Base-by-base conservation (phyloP, 352 stramenopile genomes). In the Globisporangium alternatum region DNA sequence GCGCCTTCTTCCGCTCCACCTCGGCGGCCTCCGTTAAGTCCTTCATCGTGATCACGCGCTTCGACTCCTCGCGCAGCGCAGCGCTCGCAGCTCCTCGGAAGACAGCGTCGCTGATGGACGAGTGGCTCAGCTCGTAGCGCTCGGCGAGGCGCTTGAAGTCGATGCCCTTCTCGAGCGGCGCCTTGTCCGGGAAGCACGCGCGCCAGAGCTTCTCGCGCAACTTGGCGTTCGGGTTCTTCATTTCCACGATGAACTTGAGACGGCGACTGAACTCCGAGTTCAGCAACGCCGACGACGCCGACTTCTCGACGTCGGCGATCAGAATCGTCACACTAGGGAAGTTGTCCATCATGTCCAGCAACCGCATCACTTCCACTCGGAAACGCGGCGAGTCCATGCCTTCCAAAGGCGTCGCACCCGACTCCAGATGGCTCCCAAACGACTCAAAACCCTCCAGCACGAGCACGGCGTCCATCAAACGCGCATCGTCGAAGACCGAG, bases 381-480 rank as follows among this genome's bases (percentile, higher is more conserved):
- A 92, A 86, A 33, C 83, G 80, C 35, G 85, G 85, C 43, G 80
- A 89, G 53, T 94, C 85, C 59, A 90, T 80, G 21, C 72, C 76
- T 22, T 89, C 78, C 1, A 84, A 43, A 13, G 76, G 64, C n/a
- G 74, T 80, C 33, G 77, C 70, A 31, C 76, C 78, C 28, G 73
- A 66, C 68, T 93, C 86, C 35, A 91, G 69, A 57, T 91, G 76
- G 62, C 79, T 89, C 47, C 81, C 88, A 65, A 96, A 93, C 33
- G 86, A 86, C 71, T 97, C 89, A 51, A 97, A 96, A 39, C 87
- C 89, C 28, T 91, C 88, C 31, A 97, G 76, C 37, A 95, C 83
- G 2, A 95, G 73, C 43, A 97, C 86, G 0, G 87, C 81, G 65
- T 96, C 89, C 80, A 93, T 93, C 45, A 96, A 75, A 9, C 86